Conservation (phyloP, 2,329 filamentous ascomycete genomes). For the Arthroderma sp. region DNA sequence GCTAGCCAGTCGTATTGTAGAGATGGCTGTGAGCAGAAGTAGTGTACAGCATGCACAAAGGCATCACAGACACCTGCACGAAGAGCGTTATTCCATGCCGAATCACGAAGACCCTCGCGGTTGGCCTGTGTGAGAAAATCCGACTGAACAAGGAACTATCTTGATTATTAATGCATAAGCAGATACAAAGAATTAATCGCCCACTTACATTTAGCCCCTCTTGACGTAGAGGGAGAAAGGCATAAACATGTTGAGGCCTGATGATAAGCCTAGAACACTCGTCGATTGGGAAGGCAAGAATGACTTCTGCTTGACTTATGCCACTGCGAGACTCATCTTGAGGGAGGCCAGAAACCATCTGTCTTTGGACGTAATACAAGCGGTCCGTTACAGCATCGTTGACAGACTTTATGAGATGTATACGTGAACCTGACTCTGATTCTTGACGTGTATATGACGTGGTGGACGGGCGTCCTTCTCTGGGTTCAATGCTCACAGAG, state of each 20-base stretch:
- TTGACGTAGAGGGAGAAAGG: conserved; percentile 33
- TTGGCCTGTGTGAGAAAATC: conserved; percentile 38
- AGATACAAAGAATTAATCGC: neutral
- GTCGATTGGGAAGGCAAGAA: conserved; percentile 36
- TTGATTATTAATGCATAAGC: conserved; percentile 1
- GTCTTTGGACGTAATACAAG: neutral
- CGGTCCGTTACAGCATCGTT: neutral
- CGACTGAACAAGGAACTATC: conserved; percentile 36
- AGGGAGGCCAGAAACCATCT: conserved; percentile 6
- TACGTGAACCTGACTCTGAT: neutral
- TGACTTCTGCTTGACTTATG: conserved; percentile 22
- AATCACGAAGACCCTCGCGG: conserved; percentile 28
- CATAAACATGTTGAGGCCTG: conserved; percentile 32
- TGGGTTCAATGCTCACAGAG: conserved; percentile 16
- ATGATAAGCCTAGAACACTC: conserved; percentile 21
- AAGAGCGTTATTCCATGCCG: conserved; percentile 26
- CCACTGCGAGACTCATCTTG: conserved; percentile 13
- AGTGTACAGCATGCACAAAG: conserved; percentile 27
- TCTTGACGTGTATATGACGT: neutral
- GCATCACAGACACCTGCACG: conserved; percentile 23
- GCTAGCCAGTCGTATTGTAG: conserved; percentile 35
- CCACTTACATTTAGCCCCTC: conserved; percentile 31
- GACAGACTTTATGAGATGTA: neutral
- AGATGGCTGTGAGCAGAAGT: conserved; percentile 26
- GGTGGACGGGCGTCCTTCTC: neutral